Percentiles rank a stretch among this genome's conserved stretches.
These are phyloP conservation scores for Triangularia verruculosa DNA, from an alignment of 2,329 filamentous ascomycete genomes.

Conservation along the genomic window DNA sequence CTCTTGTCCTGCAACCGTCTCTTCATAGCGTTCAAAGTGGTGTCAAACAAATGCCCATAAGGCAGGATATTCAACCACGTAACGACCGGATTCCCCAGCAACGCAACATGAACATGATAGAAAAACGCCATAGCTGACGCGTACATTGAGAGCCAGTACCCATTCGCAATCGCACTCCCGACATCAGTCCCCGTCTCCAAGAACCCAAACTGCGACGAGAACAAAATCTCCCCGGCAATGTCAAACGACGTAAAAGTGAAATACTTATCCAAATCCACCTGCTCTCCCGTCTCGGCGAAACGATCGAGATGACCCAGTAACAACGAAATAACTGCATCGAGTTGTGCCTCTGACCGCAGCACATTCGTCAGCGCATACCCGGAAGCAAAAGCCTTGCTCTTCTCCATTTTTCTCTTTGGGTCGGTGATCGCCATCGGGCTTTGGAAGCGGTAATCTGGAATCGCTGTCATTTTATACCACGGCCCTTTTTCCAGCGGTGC, in stretches of 20 bases:
- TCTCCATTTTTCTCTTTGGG: constrained; percentile 35
- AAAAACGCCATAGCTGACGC: constrained; percentile 24
- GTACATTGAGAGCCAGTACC: constrained; percentile 13
- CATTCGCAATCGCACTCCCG: constrained; percentile 29
- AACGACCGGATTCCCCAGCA: constrained; percentile 30
- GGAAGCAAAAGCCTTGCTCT: constrained; percentile 33
- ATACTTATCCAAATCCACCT: constrained; percentile 25
- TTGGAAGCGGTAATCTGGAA: constrained; percentile 41
- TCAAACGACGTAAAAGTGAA: constrained; percentile 33
- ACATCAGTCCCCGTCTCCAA: constrained; percentile 32
- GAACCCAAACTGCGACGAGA: constrained; percentile 32
- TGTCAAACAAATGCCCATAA: constrained; percentile 27
- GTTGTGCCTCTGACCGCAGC: constrained; percentile 22
- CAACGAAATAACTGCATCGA: constrained; percentile 20
- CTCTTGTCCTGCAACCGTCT: constrained; percentile 17
- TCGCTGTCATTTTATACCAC: constrained; percentile 29
- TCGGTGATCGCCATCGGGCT: constrained; percentile 40
- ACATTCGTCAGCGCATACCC: constrained; percentile 36
- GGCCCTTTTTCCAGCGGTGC: constrained; percentile 8
- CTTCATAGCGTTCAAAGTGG: constrained; percentile 18
- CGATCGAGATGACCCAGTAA: constrained; percentile 26
- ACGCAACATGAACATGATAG: constrained; percentile 19
- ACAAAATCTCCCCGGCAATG: constrained; percentile 34
- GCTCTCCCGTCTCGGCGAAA: constrained; percentile 13
- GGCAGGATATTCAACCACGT: constrained; percentile 28